phyloP scores from a whole-genome alignment of 2,329 filamentous ascomycete species.

The Alternaria ethzedia region DNA sequence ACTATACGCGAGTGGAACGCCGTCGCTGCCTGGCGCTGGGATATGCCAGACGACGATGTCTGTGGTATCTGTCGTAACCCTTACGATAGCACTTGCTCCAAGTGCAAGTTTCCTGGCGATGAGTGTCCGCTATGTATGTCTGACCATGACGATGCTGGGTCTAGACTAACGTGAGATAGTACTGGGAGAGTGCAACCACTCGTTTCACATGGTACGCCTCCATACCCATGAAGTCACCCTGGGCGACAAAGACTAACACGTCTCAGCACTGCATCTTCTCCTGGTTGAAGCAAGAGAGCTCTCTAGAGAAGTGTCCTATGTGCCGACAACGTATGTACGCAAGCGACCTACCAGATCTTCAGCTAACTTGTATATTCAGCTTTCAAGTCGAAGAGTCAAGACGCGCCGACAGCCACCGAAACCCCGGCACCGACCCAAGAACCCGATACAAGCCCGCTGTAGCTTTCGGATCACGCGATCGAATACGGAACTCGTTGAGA shows the following conservation, averaged over 20 bases:
- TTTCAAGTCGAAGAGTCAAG: conserved; percentile 49
- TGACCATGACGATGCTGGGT: neutral
- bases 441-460: conserved; percentile 28
- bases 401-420: conserved; percentile 28
- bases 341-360: neutral
- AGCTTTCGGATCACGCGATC: neutral
- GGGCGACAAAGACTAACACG: conserved; percentile 10
- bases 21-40: conserved; percentile 96
- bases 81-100: conserved; percentile 96
- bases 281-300: conserved; percentile 95
- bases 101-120: conserved; percentile 96
- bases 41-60: conserved; percentile 95
- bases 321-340: conserved; percentile 80
- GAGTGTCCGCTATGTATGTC: conserved; percentile 86
- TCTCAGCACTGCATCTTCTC: conserved; percentile 88
- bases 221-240: neutral
- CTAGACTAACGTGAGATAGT: conserved; percentile 61
- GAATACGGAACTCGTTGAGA: neutral
- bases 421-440: conserved; percentile 19
- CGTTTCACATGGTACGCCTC: conserved; percentile 84
- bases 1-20: conserved; percentile 92
- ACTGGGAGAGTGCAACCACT: conserved; percentile 95
- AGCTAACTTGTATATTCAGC: conserved; percentile 33
- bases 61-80: conserved; percentile 98
- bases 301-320: conserved; percentile 96